phyloP scores from a whole-genome alignment of 345 rosid species.

The Trapa bicornis region DNA sequence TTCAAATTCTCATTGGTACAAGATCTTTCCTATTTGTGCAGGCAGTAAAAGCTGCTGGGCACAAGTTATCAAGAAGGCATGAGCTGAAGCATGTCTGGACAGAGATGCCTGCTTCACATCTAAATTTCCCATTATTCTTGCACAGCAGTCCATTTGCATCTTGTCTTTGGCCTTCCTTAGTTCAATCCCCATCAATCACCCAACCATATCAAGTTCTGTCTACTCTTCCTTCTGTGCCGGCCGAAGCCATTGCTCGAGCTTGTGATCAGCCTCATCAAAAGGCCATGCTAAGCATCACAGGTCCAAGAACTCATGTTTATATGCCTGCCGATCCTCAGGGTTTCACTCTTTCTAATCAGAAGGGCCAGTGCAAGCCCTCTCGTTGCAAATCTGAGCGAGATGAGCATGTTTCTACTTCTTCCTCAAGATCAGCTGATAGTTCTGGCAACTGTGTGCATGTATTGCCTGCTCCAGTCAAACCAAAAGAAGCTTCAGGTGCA shows the following conservation, averaged over 20 bases:
- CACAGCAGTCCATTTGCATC: conserved; percentile 52
- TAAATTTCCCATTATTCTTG: conserved; percentile 35
- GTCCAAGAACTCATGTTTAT: conserved; percentile 36
- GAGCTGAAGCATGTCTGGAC: conserved; percentile 19
- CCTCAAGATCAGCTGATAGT: conserved; percentile 22
- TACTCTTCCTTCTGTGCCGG: conserved; percentile 20
- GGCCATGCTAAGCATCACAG: conserved; percentile 18
- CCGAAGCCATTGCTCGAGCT: conserved; percentile 16
- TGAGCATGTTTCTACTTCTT: conserved; percentile 18
- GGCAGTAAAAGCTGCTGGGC: conserved; percentile 39
- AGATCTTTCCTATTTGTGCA: conserved; percentile 13
- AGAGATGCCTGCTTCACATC: conserved; percentile 25
- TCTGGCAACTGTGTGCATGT: conserved; percentile 16
- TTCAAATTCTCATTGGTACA: background rate
- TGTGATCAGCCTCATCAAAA: conserved; percentile 22
- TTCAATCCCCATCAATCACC: conserved; percentile 33
- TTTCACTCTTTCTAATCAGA: conserved; percentile 38
- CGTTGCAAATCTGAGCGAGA: conserved; percentile 20
- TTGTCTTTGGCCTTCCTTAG: conserved; percentile 56
- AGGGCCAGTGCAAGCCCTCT: conserved; percentile 16
- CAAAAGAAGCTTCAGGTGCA: conserved; percentile 33
- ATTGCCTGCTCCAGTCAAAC: conserved; percentile 22
- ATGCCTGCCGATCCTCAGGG: conserved; percentile 62
- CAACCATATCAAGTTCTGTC: conserved; percentile 27
- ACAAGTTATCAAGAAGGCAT: conserved; percentile 19